Conservation (phyloP, 192 early-diverging fungal species). For the Rhizoclosmatium globosum region DNA sequence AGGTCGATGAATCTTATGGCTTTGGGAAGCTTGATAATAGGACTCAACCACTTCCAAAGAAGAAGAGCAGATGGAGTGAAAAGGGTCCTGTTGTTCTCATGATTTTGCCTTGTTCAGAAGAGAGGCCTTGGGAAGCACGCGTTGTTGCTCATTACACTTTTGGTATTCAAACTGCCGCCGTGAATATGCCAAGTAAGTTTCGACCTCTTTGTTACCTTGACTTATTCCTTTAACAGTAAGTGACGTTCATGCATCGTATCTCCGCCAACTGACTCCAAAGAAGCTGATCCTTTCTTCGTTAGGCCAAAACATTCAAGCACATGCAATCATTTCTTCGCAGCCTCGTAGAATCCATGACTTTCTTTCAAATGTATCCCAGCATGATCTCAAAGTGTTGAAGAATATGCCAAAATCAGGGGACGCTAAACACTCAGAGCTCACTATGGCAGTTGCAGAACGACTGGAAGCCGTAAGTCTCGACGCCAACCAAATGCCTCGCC, state of each 20-base stretch:
- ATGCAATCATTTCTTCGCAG: slow-evolving; percentile 14
- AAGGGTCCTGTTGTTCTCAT: slow-evolving; percentile 33
- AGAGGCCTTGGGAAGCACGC: slow-evolving; percentile 20
- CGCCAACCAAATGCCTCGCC: not conserved
- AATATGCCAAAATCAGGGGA: not conserved
- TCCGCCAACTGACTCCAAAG: not conserved
- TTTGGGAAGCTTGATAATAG: no score
- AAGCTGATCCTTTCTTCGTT: slow-evolving; percentile 11
- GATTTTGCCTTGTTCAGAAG: slow-evolving; percentile 20
- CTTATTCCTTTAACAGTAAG: not conserved
- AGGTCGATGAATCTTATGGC: no score
- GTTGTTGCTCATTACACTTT: slow-evolving; percentile 35
- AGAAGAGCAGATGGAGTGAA: slow-evolving; percentile 14
- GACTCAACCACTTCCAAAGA: no score
- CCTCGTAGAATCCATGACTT: slow-evolving; percentile 18
- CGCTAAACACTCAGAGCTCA: not conserved
- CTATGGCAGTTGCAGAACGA: slow-evolving; percentile 7
- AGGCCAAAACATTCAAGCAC: slow-evolving; percentile 14
- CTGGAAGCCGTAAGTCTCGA: not conserved
- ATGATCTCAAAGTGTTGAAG: not conserved
- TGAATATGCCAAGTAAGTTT: slow-evolving; percentile 31
- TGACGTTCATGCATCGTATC: slow-evolving; percentile 5
- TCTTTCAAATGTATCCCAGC: not conserved
- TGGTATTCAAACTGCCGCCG: slow-evolving; percentile 23
- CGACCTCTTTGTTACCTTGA: not conserved